Evolutionary conservation across 23 red algal species (phyloP), one percentile per base, ranked within the genome.

Genomic region (Cyanidiococcus yangmingshanensis): DNA sequence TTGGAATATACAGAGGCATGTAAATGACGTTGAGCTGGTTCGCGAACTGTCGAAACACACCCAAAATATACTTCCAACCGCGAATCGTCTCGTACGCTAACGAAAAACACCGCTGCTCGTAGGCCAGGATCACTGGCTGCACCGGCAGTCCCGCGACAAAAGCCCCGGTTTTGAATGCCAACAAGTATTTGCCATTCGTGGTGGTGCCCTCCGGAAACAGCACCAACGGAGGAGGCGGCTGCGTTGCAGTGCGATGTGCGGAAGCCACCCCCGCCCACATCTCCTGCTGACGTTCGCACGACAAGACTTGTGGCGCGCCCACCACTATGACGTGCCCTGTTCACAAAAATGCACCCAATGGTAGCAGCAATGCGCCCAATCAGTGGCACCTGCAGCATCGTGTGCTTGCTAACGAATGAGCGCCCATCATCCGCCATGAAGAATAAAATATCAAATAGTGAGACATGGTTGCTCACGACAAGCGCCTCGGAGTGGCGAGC

Each of bases 131-230:
- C 25, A 98, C 85, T 0, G 88, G 88, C 37, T 77, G 41, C 0
- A 98, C 85, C 32, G 94, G 88, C 31, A 84, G 59, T 24, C 94
- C 94, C 2, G 84, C 84, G 1, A 88, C 86, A 80, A 98, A 98
- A 26, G 87, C 94, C 7, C 94, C 94, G 0, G 88, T 89, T 24
- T 80, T 68, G 37, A 98, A 89, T 25, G 76, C 57, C 16, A 98
- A 74, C 77, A 98, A 51, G 33, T 83, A 71, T 35, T 89, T 63
- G 30, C 94, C 94, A 40, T 91, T 98, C 33, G 88, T 91, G 2
- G 94, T 98, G 0, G 94, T 98, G 34, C 88, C 94, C 77, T 98
- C 94, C 1, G 94, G 94, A 68, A 98, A 98, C 57, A 98, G 88
- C n/a, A 74, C 77, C 29, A 98, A 77, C 2, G 91, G 91, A 37